Evolutionary conservation across 1,139 yeast genomes (phyloP), one percentile per base, ranked within the genome.

Genomic region (Blastobotrys capitulatus): DNA sequence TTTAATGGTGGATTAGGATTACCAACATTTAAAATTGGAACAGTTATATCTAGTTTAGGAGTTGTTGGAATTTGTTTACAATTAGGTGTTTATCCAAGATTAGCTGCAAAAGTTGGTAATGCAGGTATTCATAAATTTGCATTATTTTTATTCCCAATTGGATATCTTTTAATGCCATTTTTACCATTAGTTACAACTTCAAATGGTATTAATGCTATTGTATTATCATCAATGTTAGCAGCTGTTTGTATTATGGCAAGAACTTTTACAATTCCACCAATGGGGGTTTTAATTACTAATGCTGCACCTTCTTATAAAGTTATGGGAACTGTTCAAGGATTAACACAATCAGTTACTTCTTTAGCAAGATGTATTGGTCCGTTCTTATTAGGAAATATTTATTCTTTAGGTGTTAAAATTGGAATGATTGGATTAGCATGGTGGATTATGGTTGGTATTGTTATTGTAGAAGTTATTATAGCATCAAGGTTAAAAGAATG

Each of bases 341-440:
- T 64, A 5, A 60, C 67, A 6, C 64, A 63, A 42, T 56, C 62
- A 15, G 69, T 76, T 39, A 69, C 76, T 22, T 72, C 83, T 1
- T 67, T 78, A 29, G 82, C 85, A 0, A 63, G 85, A 53, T 79
- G 76, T 51, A 47, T 78, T 1, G 84, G 82, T 1, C 86, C 86
- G 0, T 64, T 80, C 32, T 37, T 71, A 2, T 76, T 82, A 75
- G 86, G 86, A 6, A 57, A 47, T 66, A 61, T 54, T 55, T 81
- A 52, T 74, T 80, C 75, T 62, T 78, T 18, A 63, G 73, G 65
- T 63, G 73, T 51, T 72, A 76, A 55, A 59, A 57, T 38, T 20
- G 68, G 70, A 6, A 60, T 74, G 49, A 77, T 76, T 1, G 77
- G 78, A 60, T 56, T 79, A 5, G 74, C 82, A 1, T 81, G 85